Percentiles rank a stretch among this genome's conserved stretches.
These are phyloP conservation scores for Favolaschia claudopus DNA, from an alignment of 768 basidiomycete genomes.

Conservation along the genomic window DNA sequence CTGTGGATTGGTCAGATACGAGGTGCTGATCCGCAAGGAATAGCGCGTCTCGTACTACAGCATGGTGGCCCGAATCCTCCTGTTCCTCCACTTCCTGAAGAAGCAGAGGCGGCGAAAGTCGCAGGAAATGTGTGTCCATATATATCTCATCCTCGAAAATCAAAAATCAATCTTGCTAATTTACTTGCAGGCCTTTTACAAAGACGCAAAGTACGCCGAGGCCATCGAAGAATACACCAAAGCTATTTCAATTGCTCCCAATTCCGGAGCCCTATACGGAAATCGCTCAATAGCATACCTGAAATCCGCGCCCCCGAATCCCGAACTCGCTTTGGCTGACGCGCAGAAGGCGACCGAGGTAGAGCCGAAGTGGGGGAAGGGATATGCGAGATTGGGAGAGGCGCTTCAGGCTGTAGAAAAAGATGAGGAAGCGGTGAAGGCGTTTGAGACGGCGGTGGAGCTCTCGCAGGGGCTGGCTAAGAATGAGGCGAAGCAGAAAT, in stretches of 20 bases:
- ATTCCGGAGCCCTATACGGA: conserved; percentile 25
- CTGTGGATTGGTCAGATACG: too few species aligned
- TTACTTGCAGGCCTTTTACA: conserved; percentile 18
- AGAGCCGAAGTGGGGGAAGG: conserved; percentile 32
- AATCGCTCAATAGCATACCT: conserved; percentile 32
- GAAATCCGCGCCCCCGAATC: conserved; percentile 22
- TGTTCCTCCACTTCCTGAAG: conserved; percentile 25
- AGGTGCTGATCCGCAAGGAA: conserved; percentile 28
- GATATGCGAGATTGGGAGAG: conserved; percentile 28
- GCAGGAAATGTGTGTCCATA: conserved; percentile 26
- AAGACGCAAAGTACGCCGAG: conserved; percentile 20
- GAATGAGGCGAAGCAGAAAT: conserved; percentile 30
- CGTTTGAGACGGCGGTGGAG: conserved; percentile 23
- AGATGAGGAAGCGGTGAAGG: conserved; percentile 21
- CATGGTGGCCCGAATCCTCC: conserved; percentile 32
- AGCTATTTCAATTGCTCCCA: conserved; percentile 22
- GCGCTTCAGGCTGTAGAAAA: conserved; percentile 22
- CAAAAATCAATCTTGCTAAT: too few species aligned
- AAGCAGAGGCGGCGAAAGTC: conserved; percentile 26
- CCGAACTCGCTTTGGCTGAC: conserved; percentile 27
- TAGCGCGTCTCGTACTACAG: conserved; percentile 11
- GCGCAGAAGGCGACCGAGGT: conserved; percentile 29
- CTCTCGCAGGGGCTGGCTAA: conserved; percentile 32
- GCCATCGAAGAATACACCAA: conserved; percentile 29
- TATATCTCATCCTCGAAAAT: not conserved